These are phyloP conservation scores for Xerocomus spinulosus DNA, from an alignment of 768 basidiomycete species.

Conservation along the genomic window DNA sequence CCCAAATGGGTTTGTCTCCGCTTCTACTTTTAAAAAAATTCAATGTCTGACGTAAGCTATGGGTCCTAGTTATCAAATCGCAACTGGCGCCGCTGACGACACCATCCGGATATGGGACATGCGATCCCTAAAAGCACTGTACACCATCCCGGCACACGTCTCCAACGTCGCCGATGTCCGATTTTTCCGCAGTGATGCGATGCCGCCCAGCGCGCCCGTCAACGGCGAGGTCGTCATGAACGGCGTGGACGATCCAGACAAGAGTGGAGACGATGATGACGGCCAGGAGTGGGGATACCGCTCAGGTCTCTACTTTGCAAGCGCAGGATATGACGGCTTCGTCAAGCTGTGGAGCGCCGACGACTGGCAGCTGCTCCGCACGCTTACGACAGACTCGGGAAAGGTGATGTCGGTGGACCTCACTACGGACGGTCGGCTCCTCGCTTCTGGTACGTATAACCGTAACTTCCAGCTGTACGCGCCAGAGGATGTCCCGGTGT, in stretches of 20 bases:
- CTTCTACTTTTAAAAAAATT: background rate
- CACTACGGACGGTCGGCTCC: conserved; percentile 71
- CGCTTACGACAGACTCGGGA: conserved; percentile 90
- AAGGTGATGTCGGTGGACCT: conserved; percentile 99
- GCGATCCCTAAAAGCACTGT: conserved; percentile 84
- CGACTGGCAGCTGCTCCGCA: conserved; percentile 91
- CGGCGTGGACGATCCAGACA: conserved; percentile 36
- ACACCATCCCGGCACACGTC: conserved; percentile 94
- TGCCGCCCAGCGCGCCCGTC: conserved; percentile 38
- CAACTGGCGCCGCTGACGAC: conserved; percentile 95
- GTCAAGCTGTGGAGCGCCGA: conserved; percentile 98
- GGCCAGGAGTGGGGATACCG: conserved; percentile 70
- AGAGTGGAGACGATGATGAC: conserved; percentile 25
- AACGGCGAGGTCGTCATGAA: conserved; percentile 50
- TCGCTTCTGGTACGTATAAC: conserved; percentile 90
- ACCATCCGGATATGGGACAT: conserved; percentile 99
- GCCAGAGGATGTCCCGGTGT: conserved; percentile 54
- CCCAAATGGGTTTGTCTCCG: conserved; percentile 78
- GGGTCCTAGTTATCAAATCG: conserved; percentile 81
- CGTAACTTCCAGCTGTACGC: conserved; percentile 92
- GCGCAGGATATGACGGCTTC: conserved; percentile 89
- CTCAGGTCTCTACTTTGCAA: conserved; percentile 89
- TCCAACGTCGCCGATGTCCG: conserved; percentile 94
- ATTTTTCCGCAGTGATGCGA: conserved; percentile 76
- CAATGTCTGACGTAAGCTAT: conserved; percentile 9